Percentiles rank a stretch among this genome's conserved stretches.
Conservation (phyloP, 164 flowering plant species). For the Aristolochia fimbriata region DNA sequence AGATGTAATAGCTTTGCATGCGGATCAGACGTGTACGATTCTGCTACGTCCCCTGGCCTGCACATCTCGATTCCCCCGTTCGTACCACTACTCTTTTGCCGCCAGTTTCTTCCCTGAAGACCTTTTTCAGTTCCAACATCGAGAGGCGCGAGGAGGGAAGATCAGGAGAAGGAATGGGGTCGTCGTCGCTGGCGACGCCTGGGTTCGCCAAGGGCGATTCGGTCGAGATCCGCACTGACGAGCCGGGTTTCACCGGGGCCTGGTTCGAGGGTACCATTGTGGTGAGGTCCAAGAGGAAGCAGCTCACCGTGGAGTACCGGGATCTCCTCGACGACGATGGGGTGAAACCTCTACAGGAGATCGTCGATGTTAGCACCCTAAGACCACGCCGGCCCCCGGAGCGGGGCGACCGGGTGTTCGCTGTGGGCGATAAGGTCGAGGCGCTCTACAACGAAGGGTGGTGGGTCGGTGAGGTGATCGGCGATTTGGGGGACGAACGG, state of each 20-base stretch:
- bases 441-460: slow-evolving; percentile 69
- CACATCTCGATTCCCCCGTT: too few species aligned
- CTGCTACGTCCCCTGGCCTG: too few species aligned
- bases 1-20: too few species aligned
- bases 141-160: neutral
- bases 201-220: slow-evolving; percentile 26
- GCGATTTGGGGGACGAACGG: slow-evolving; percentile 24
- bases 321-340: slow-evolving; percentile 49
- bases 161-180: too few species aligned
- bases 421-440: slow-evolving; percentile 55
- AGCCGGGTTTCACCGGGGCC: slow-evolving; percentile 66
- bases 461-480: slow-evolving; percentile 72
- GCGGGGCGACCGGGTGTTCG: slow-evolving; percentile 21
- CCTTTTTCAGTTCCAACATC: too few species aligned
- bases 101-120: too few species aligned
- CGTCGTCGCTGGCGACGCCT: neutral
- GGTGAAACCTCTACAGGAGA: slow-evolving; percentile 39
- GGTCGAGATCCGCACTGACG: slow-evolving; percentile 67
- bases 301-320: slow-evolving; percentile 42
- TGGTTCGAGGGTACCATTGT: slow-evolving; percentile 53
- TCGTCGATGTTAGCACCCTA: slow-evolving; percentile 31
- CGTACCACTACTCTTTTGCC: too few species aligned
- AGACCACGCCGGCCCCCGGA: slow-evolving; percentile 55
- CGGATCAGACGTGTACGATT: too few species aligned
- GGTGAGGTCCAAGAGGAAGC: slow-evolving; percentile 25